Evolutionary conservation across 179 eudicot species (phyloP).

Genomic region (Beta macrorhiza): DNA sequence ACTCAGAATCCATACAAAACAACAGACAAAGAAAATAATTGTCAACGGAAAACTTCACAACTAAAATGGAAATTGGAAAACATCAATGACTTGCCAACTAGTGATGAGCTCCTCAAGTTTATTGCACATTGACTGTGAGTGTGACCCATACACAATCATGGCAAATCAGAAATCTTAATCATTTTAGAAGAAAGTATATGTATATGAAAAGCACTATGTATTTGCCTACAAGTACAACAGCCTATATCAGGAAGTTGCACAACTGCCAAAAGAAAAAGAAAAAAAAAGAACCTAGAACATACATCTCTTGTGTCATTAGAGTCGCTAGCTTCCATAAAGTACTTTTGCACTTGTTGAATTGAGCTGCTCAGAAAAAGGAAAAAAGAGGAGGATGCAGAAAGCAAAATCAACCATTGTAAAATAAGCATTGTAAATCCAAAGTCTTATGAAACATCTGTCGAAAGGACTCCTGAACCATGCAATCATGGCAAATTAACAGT

Average conservation of each 20-base stretch:
- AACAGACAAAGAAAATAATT: background rate
- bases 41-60: background rate
- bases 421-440: background rate
- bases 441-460: background rate
- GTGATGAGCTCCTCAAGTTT: background rate
- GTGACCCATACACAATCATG: background rate
- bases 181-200: background rate
- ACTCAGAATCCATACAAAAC: slow-evolving; percentile 25
- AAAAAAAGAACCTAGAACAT: slow-evolving; percentile 29
- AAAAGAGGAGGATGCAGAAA: background rate
- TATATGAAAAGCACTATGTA: slow-evolving; percentile 5
- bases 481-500: background rate
- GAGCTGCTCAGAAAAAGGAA: slow-evolving; percentile 45
- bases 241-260: background rate
- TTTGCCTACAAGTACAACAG: slow-evolving; percentile 8
- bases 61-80: background rate
- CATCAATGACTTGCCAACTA: too few relatives aligned
- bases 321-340: slow-evolving; percentile 63
- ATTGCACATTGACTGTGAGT: background rate
- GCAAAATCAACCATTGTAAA: slow-evolving; percentile 4
- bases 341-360: slow-evolving; percentile 76
- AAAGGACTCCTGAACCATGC: background rate
- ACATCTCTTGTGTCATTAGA: slow-evolving; percentile 69
- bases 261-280: background rate
- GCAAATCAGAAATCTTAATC: background rate